Percentiles rank a stretch among this genome's conserved stretches.
These are phyloP conservation scores for Colletotrichum eremochloae DNA, from an alignment of 2,329 filamentous ascomycete species.

Conservation along the genomic window DNA sequence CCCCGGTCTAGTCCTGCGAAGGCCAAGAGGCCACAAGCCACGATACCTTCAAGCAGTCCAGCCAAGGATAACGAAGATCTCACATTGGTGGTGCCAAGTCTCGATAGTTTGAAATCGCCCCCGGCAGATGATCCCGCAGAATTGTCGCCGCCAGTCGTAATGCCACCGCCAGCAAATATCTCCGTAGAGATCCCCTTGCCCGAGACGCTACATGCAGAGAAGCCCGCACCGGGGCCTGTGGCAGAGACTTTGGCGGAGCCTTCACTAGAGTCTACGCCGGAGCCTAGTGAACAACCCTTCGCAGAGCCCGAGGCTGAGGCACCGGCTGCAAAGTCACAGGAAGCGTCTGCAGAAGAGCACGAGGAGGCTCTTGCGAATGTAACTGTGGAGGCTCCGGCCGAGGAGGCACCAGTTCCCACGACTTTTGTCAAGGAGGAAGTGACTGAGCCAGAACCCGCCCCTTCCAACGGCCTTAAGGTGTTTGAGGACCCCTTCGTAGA, in stretches of 20 bases:
- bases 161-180: constrained; percentile 1
- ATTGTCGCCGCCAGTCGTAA: constrained; percentile 36
- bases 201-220: constrained; percentile 24
- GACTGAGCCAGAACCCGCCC: constrained; percentile 46
- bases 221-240: constrained; percentile 33
- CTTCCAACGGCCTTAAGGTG: constrained; percentile 63
- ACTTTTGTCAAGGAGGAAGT: constrained; percentile 17
- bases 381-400: not conserved
- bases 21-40: constrained; percentile 50
- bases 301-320: constrained; percentile 45
- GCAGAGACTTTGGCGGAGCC: constrained; percentile 38
- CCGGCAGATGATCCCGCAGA: constrained; percentile 49
- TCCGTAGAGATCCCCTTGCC: constrained; percentile 34
- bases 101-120: constrained; percentile 53
- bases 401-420: not conserved
- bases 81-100: constrained; percentile 64
- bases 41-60: constrained; percentile 58
- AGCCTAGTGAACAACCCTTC: constrained; percentile 42
- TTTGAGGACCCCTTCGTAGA: constrained; percentile 73
- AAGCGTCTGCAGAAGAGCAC: not conserved
- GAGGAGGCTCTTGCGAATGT: not conserved
- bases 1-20: constrained; percentile 59
- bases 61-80: constrained; percentile 65
- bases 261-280: constrained; percentile 6
- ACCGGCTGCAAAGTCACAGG: constrained; percentile 18